Base-by-base conservation (phyloP, 805 yeast species). In the Scheffersomyces stipitis region DNA sequence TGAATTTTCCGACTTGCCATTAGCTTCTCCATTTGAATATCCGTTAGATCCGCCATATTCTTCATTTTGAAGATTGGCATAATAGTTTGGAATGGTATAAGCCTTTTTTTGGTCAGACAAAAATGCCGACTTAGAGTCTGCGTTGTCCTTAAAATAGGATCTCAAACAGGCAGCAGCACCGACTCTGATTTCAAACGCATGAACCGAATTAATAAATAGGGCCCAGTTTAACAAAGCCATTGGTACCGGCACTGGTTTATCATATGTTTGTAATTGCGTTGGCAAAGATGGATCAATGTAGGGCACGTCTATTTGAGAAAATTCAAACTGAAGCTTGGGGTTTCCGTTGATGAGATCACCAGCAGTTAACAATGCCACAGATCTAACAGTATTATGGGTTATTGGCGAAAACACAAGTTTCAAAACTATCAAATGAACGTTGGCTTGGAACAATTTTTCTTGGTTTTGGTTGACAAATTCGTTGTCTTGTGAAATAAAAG, bases 221-320 rank as follows among this genome's bases (percentile, higher is more conserved):
- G 87, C 73, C 99, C 99, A 93, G 44, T 85, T 83, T 20, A 91
- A 52, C 33, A 93, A 66, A 0, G 95, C 88, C 18, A 74, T 69
- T 0, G 83, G 70, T 0, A 86, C 95, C 0, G 97, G 91, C 2
- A 87, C 61, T 2, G 59, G 53, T 30, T 44, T 49, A 30, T 57
- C 60, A 28, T 51, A 66, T 1, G 53, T 28, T 36, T 67, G 72
- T 13, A 61, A 44, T 37, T 62, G 71, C 1, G 75, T 37, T 0
- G 81, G 80, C 36, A 78, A 51, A 4, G 82, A 69, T 8, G 96
- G 88, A 52, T 88, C 97, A 37, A 90, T 70, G 54, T 83, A 87
- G 0, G 99, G 99, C 5, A 93, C 96, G 58, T 93, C 98, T 10
- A 91, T 81, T 37, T 80, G 80, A 1, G 88, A 72, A 49, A 91